Base-by-base conservation (phyloP, 768 basidiomycete species). In the Cantharellus anzutake region DNA sequence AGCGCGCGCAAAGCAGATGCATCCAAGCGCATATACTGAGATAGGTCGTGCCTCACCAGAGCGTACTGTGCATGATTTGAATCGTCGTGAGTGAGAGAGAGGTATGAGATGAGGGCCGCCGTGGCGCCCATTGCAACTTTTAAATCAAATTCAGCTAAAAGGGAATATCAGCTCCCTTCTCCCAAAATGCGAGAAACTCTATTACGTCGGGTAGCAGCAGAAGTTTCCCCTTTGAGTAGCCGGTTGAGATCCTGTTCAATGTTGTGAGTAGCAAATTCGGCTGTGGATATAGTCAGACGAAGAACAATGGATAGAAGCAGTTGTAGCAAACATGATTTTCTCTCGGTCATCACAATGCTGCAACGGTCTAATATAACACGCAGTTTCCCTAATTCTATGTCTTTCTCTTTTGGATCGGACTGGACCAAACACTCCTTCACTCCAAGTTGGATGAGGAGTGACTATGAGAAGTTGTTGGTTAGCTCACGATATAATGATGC, bases 21-120 rank as follows among this genome's bases (percentile, higher is more conserved):
- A 68, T 99, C 96, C 4, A 98, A 78, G 60, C 83, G 84, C 92
- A 99, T 96, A 70, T 84, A 98, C 67, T 88, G 92, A 2, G 86
- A 80, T 0, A 99, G 75, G 67, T 98, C 92, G 67, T 99, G 93
- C 0, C 84, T 86, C 42, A 78, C 78, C 7, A 99, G 76, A 11
- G 77, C 80, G 73, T 83, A 98, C 60, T 82, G 78, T 29, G 82
- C 84, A 63, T 84, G 81, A 65, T 93, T 90, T 2, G 81, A 75
- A 3, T 82, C 71, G 64, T 94, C 88, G 4, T 81, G 74, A 2
- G 90, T 73, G 3, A 99, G 81, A 14, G 80, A 76, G 0, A 98
- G 79, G 68, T 97, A 97, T 2, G 75, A 74, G 60, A 94, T 76
- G 3, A 98, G 76, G 0, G 92, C 94, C 5, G 86, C 74, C 1